Evolutionary conservation across 805 yeast species (phyloP).

Genomic region (Teunomyces stri): DNA sequence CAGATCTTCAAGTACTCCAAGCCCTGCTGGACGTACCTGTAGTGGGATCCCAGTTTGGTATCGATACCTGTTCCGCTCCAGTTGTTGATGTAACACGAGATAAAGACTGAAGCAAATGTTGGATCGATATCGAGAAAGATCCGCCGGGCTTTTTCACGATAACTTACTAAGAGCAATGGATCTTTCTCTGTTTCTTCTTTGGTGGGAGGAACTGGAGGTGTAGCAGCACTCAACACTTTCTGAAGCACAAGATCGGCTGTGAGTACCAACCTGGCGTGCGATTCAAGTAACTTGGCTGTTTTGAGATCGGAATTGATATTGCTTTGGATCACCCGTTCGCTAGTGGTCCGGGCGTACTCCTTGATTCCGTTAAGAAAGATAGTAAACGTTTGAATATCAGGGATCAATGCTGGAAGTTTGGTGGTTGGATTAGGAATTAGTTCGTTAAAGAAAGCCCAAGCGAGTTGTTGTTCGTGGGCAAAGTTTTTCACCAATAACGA

Average conservation of each 20-base stretch:
- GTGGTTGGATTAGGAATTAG: conserved; percentile 17
- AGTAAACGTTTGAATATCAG: conserved; percentile 38
- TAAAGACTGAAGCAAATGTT: conserved; percentile 29
- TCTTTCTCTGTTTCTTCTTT: conserved; percentile 20
- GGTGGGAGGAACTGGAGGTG: conserved; percentile 35
- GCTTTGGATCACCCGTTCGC: conserved; percentile 13
- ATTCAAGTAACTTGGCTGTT: conserved; percentile 20
- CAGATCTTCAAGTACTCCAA: conserved; percentile 29
- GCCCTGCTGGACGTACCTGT: conserved; percentile 28
- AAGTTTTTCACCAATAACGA: conserved; percentile 34
- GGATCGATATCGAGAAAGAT: conserved; percentile 30
- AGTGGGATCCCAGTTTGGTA: conserved; percentile 25
- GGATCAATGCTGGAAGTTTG: conserved; percentile 15
- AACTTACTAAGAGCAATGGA: conserved; percentile 18
- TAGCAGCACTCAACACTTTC: conserved; percentile 26
- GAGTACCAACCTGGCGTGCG: conserved; percentile 26
- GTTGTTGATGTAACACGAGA: conserved; percentile 27
- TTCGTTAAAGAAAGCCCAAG: conserved; percentile 37
- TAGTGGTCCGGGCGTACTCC: conserved; percentile 14
- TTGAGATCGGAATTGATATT: conserved; percentile 18
- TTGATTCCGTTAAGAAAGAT: conserved; percentile 37
- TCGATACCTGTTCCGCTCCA: conserved; percentile 26
- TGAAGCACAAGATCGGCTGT: conserved; percentile 27
- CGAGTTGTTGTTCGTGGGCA: conserved; percentile 27
- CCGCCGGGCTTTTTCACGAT: conserved; percentile 15